Conservation (phyloP, 306 rosid species). For the Castanopsis chinensis region DNA sequence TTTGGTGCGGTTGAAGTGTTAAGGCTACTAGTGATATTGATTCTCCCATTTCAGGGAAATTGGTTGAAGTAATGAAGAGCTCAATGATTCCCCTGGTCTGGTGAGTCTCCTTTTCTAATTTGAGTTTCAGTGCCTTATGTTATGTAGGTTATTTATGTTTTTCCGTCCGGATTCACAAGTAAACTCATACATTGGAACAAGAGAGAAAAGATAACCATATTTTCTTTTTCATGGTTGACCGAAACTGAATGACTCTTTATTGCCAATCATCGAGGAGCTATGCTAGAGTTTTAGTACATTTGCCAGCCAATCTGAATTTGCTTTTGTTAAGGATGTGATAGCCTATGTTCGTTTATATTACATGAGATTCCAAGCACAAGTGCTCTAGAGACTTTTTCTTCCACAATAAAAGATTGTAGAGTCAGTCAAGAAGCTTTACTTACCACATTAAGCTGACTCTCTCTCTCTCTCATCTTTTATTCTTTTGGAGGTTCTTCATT, state of each 20-base stretch:
- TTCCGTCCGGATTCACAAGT: not conserved
- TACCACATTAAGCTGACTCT: no score
- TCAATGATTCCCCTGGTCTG: conserved; percentile 77
- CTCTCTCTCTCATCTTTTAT: no score
- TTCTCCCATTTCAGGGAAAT: conserved; percentile 86
- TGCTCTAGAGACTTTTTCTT: no score
- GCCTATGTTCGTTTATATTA: not conserved
- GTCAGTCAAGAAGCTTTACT: no score
- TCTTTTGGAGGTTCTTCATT: no score
- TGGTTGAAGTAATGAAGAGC: conserved; percentile 65
- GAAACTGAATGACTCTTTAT: not conserved
- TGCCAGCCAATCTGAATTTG: not conserved
- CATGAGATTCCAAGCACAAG: not conserved
- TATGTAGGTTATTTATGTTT: not conserved
- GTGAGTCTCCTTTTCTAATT: conserved; percentile 45
- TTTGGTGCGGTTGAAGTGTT: conserved; percentile 97
- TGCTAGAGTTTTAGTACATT: not conserved
- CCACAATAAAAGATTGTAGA: no score
- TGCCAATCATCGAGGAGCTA: no score
- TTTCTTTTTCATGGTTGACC: not conserved
- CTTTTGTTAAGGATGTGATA: not conserved
- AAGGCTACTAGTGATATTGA: conserved; percentile 90
- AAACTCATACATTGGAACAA: not conserved
- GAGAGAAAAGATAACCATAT: not conserved
- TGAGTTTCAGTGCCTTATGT: not conserved